These are phyloP conservation scores for Calonectria hongkongensis DNA, from an alignment of 2,329 filamentous ascomycete species.

Conservation along the genomic window DNA sequence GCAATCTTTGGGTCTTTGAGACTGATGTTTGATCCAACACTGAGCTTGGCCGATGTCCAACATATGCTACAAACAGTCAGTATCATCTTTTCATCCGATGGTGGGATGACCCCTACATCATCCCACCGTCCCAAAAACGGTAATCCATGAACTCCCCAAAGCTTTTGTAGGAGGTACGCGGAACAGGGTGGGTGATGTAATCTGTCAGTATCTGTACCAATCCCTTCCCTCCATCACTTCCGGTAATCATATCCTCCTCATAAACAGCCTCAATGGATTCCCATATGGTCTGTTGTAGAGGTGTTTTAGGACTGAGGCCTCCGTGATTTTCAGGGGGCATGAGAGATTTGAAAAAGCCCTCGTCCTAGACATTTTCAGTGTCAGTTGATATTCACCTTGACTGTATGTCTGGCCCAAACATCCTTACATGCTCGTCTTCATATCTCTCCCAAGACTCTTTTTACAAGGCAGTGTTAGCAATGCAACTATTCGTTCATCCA, in stretches of 20 bases:
- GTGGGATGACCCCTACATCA: background rate
- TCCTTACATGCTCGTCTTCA: background rate
- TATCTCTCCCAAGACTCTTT: background rate
- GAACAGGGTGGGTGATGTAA: background rate
- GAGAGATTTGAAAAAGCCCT: background rate
- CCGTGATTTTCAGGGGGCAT: background rate
- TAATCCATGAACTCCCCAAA: background rate
- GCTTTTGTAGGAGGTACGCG: background rate
- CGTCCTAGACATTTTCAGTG: background rate
- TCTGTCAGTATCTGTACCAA: background rate
- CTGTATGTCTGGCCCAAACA: background rate
- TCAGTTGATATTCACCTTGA: background rate
- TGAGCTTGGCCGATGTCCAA: background rate
- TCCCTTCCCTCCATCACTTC: background rate
- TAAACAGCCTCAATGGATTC: background rate
- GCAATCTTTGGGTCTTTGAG: background rate
- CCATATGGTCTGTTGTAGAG: background rate
- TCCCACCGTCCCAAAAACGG: background rate
- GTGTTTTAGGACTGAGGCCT: background rate
- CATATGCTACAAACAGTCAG: background rate
- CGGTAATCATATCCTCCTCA: background rate
- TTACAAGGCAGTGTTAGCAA: background rate
- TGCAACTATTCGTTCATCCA: background rate
- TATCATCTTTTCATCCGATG: background rate
- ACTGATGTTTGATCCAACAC: background rate